These are phyloP conservation scores for Beta corolliflora DNA, from an alignment of 179 eudicot species.

Conservation along the genomic window DNA sequence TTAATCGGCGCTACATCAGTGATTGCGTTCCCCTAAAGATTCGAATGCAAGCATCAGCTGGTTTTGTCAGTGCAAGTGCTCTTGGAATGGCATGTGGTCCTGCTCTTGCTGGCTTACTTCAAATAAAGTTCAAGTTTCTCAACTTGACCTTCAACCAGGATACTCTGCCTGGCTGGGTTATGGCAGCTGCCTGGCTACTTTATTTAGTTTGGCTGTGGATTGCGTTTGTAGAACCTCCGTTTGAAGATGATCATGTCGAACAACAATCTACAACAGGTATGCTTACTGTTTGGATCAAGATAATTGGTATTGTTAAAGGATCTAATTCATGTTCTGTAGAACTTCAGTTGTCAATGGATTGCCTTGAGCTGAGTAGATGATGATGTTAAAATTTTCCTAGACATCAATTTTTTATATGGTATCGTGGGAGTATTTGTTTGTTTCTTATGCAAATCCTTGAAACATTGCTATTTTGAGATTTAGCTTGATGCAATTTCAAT, in stretches of 20 bases:
- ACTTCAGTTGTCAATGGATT: not conserved
- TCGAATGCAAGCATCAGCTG: slow-evolving; percentile 91
- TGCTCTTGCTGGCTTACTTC: slow-evolving; percentile 79
- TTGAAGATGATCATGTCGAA: slow-evolving; percentile 37
- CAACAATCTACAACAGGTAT: slow-evolving; percentile 45
- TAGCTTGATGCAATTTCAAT: not conserved
- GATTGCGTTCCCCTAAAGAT: slow-evolving; percentile 83
- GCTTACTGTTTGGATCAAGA: not conserved
- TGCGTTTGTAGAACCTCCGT: slow-evolving; percentile 62
- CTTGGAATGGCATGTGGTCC: slow-evolving; percentile 98
- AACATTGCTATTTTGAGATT: not conserved
- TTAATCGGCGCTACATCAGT: slow-evolving; percentile 80
- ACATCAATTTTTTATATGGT: not conserved
- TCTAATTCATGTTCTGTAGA: not conserved
- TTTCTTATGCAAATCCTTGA: not conserved
- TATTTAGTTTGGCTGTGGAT: slow-evolving; percentile 66
- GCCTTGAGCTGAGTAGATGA: slow-evolving; percentile 6
- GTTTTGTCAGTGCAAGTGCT: slow-evolving; percentile 90
- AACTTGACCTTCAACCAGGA: slow-evolving; percentile 63
- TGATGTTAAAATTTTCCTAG: not conserved
- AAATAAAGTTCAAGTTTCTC: slow-evolving; percentile 57
- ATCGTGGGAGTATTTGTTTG: not conserved
- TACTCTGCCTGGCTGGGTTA: slow-evolving; percentile 88
- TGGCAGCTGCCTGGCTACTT: slow-evolving; percentile 75
- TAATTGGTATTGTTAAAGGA: not conserved